These are phyloP conservation scores for Aspergillus floridensis DNA, from an alignment of 2,329 filamentous ascomycete species.

Conservation along the genomic window DNA sequence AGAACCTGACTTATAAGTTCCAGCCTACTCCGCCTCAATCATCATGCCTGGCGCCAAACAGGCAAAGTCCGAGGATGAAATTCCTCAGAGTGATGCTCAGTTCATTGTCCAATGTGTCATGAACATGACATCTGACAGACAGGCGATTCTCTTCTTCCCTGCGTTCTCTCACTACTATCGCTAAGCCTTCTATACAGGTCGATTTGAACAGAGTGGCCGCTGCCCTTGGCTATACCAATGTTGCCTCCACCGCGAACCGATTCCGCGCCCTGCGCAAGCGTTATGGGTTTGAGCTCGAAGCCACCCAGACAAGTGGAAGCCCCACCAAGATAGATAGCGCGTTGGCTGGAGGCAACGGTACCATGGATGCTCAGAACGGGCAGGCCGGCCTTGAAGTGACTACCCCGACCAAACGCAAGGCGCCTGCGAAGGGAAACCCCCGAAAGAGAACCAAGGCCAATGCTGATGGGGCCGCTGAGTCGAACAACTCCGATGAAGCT, in stretches of 20 bases:
- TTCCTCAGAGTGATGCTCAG: conserved; percentile 11
- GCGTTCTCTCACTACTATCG: not conserved
- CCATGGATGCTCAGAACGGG: not conserved
- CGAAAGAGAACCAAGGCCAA: not conserved
- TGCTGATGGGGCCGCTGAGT: not conserved
- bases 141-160: conserved; percentile 2
- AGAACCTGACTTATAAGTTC: not conserved
- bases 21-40: not conserved
- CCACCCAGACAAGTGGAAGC: conserved; percentile 1
- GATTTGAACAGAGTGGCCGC: conserved; percentile 26
- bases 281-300: conserved; percentile 23
- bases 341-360: not conserved
- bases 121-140: conserved; percentile 17
- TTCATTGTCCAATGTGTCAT: conserved; percentile 31
- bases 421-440: not conserved
- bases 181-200: conserved; percentile 19
- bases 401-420: not conserved
- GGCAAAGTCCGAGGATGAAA: conserved; percentile 2
- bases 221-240: conserved; percentile 28
- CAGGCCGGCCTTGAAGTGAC: not conserved
- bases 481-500: not conserved
- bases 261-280: conserved; percentile 26
- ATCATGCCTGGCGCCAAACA: conserved; percentile 8
- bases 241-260: conserved; percentile 28
- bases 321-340: not conserved